These are phyloP conservation scores for Alternaria consortialis DNA, from an alignment of 2,329 filamentous ascomycete species.

Conservation along the genomic window DNA sequence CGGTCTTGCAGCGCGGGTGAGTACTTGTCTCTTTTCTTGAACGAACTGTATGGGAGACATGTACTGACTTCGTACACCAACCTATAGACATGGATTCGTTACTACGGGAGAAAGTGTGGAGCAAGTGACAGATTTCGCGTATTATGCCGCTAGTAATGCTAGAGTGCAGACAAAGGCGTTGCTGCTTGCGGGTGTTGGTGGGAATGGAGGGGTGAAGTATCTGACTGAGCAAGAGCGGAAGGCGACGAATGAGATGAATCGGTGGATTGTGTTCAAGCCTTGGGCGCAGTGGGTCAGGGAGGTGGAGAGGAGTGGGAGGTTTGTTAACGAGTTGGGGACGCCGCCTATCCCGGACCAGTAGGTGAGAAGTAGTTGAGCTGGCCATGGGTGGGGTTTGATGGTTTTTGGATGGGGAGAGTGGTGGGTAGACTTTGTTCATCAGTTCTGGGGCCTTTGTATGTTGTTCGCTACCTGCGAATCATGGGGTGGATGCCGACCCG, in stretches of 20 bases:
- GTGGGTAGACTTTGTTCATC: not conserved
- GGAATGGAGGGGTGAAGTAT: constrained; percentile 35
- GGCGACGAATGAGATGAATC: constrained; percentile 46
- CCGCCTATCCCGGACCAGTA: constrained; percentile 7
- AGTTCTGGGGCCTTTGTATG: too few relatives aligned
- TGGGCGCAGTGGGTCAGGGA: constrained; percentile 54
- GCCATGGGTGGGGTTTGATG: not conserved
- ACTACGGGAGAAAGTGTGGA: constrained; percentile 45
- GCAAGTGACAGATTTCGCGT: constrained; percentile 51
- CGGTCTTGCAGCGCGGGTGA: constrained; percentile 47
- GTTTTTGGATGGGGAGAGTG: not conserved
- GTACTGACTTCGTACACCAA: not conserved
- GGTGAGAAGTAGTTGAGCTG: not conserved
- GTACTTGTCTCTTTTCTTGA: constrained; percentile 10
- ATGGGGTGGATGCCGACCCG: not conserved
- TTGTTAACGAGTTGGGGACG: constrained; percentile 43
- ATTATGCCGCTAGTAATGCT: constrained; percentile 49
- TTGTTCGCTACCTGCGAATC: not conserved
- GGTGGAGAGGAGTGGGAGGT: constrained; percentile 42
- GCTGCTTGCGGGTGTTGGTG: constrained; percentile 28
- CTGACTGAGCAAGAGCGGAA: constrained; percentile 44
- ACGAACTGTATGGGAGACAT: not conserved
- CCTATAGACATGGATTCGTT: constrained; percentile 50
- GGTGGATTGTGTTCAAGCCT: constrained; percentile 44
- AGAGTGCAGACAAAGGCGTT: constrained; percentile 50